These are phyloP conservation scores for Sonneratia alba DNA, from an alignment of 345 rosid species.

Conservation along the genomic window DNA sequence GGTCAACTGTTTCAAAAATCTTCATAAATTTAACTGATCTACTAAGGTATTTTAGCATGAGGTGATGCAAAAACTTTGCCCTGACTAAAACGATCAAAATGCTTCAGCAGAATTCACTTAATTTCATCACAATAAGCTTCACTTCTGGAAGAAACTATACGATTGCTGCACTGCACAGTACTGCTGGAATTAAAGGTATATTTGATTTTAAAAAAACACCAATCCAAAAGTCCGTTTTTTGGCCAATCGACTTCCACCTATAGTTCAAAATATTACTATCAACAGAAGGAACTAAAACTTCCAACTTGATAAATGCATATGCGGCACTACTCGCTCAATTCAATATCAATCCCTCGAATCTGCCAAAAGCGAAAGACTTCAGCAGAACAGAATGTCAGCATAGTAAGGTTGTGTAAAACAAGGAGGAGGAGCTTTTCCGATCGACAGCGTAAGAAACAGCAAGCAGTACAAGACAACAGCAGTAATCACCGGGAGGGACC, in stretches of 20 bases:
- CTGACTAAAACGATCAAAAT: neutral
- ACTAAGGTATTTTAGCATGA: neutral
- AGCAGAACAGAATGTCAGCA: neutral
- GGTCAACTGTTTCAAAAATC: slow-evolving; percentile 10
- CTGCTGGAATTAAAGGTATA: neutral
- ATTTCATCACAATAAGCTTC: neutral
- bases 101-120: neutral
- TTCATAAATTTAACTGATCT: neutral
- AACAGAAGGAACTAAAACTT: neutral
- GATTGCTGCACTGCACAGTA: neutral
- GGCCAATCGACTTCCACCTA: neutral
- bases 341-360: neutral
- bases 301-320: neutral
- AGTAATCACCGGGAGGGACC: neutral
- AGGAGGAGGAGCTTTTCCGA: neutral
- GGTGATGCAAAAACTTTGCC: neutral
- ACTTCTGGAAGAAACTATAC: neutral
- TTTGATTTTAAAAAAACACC: neutral
- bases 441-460: neutral
- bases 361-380: neutral
- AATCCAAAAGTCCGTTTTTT: neutral
- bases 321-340: neutral
- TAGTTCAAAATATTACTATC: neutral
- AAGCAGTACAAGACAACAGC: neutral
- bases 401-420: neutral